Evolutionary conservation across 2,329 filamentous ascomycete genomes (phyloP).

Genomic region (Parasarocladium wereldwijsianum): DNA sequence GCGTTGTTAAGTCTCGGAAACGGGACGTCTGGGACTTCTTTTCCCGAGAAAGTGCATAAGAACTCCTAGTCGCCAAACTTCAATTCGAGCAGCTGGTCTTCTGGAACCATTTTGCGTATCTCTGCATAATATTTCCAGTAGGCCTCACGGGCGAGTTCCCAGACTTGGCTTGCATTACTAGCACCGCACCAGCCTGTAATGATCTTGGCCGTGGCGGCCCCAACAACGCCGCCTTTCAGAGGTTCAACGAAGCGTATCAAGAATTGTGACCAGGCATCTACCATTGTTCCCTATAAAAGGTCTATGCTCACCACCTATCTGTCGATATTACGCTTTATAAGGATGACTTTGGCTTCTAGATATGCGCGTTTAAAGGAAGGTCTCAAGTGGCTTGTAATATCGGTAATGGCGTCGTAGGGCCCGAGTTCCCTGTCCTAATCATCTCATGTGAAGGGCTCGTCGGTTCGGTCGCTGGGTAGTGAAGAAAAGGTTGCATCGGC

Average conservation of each 20-base stretch:
- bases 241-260: background rate
- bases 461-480: background rate
- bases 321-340: slow-evolving; percentile 2
- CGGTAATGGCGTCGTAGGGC: background rate
- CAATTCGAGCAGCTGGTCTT: slow-evolving; percentile 13
- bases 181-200: slow-evolving; percentile 1
- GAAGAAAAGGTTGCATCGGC: background rate
- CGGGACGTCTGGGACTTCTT: slow-evolving; percentile 13
- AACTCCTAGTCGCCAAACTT: slow-evolving; percentile 20
- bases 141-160: background rate
- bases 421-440: slow-evolving; percentile 1
- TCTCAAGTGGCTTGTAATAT: background rate
- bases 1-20: slow-evolving; percentile 18
- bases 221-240: background rate
- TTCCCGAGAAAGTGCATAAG: slow-evolving; percentile 20
- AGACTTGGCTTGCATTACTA: background rate
- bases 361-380: background rate
- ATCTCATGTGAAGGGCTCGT: background rate
- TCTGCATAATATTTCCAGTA: background rate
- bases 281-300: background rate
- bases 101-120: background rate
- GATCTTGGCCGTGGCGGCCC: background rate
- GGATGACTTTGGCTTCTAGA: slow-evolving; percentile 1
- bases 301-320: background rate
- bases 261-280: slow-evolving; percentile 1